Evolutionary conservation across 257 asterid genomes (phyloP).

Genomic region (Coffea canephora): DNA sequence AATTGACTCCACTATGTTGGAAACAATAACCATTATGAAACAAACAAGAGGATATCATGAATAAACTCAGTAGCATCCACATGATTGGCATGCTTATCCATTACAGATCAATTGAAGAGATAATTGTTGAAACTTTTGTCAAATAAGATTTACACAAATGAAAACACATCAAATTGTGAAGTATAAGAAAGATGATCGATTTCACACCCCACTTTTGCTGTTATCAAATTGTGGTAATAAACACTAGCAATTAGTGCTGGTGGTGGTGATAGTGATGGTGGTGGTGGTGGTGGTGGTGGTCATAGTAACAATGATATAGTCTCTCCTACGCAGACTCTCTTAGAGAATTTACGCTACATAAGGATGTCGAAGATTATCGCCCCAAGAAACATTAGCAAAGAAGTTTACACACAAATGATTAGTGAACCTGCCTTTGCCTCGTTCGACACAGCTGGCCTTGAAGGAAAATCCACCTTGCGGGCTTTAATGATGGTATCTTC

Average conservation of each 20-base stretch:
- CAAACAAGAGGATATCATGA: background rate
- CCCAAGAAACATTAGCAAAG: background rate
- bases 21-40: background rate
- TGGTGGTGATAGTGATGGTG: background rate
- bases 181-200: background rate
- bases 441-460: conserved; percentile 81
- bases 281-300: background rate
- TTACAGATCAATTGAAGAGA: background rate
- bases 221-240: background rate
- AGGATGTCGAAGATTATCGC: background rate
- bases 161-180: background rate
- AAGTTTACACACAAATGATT: background rate
- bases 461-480: conserved; percentile 89
- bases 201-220: background rate
- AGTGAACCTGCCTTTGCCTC: conserved; percentile 79
- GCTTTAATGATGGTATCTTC: conserved; percentile 98
- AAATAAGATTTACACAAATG: background rate
- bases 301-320: background rate
- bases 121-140: background rate
- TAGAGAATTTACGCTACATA: background rate
- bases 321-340: background rate
- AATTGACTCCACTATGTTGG: background rate
- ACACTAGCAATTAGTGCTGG: background rate
- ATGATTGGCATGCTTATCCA: background rate
- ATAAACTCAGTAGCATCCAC: background rate